Evolutionary conservation across 768 basidiomycete species (phyloP).

Genomic region (Mrakia gelida): DNA sequence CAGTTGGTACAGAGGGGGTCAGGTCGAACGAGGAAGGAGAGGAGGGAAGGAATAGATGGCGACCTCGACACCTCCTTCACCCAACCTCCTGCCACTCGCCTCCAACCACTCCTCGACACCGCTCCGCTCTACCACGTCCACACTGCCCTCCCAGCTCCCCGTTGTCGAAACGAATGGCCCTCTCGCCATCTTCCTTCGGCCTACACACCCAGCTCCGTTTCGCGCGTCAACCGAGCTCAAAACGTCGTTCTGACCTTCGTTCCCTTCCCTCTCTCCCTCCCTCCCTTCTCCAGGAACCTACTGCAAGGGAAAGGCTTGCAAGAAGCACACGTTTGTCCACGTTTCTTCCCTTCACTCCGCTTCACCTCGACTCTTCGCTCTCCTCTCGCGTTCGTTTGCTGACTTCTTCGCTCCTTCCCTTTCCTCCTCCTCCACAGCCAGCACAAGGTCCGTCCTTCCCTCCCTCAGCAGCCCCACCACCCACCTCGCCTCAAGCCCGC

Average conservation of each 20-base stretch:
- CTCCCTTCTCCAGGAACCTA: conserved; percentile 29
- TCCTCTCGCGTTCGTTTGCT: background rate
- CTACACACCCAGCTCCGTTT: background rate
- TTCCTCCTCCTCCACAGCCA: conserved; percentile 56
- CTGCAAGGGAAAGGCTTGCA: conserved; percentile 96
- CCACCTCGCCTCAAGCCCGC: background rate
- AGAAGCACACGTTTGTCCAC: conserved; percentile 67
- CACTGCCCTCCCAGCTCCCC: background rate
- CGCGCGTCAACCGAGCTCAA: background rate
- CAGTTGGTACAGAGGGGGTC: background rate
- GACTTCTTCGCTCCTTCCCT: conserved; percentile 45
- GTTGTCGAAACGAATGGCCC: background rate
- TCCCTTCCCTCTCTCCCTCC: background rate
- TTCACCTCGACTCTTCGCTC: background rate
- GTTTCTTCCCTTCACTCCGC: background rate
- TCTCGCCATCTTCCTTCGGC: background rate
- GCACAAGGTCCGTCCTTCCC: conserved; percentile 71
- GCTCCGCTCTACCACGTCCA: background rate
- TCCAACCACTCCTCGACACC: background rate
- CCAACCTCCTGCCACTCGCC: background rate
- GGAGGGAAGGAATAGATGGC: background rate
- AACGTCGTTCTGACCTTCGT: background rate
- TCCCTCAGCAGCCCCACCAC: too few species aligned
- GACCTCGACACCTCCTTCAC: background rate
- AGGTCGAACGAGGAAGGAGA: background rate